A percentile compares a stretch with the other conserved stretches of the same genome.
phyloP scores from a whole-genome alignment of 2,329 filamentous ascomycete species.

The Cordyceps fumosorosea region DNA sequence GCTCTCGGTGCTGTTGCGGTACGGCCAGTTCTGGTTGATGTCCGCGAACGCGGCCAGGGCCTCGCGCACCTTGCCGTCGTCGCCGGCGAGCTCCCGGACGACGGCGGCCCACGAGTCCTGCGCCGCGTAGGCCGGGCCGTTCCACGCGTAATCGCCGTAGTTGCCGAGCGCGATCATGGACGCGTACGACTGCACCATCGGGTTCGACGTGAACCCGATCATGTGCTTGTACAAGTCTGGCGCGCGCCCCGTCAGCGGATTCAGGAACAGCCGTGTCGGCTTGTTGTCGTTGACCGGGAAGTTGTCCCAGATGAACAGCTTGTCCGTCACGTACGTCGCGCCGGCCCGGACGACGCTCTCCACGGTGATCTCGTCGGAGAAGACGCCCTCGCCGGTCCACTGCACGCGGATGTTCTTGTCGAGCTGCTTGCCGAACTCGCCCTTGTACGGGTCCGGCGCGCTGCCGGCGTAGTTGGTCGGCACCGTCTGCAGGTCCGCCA shows the following conservation, averaged over 20 bases:
- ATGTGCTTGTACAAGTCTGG: slow-evolving; percentile 14
- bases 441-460: slow-evolving; percentile 12
- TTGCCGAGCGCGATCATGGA: slow-evolving; percentile 15
- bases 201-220: slow-evolving; percentile 16
- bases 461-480: slow-evolving; percentile 15
- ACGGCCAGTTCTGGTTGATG: slow-evolving; percentile 16
- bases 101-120: slow-evolving; percentile 6
- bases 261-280: slow-evolving; percentile 14
- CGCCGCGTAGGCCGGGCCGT: slow-evolving; percentile 9
- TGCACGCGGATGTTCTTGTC: slow-evolving; percentile 14
- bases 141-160: slow-evolving; percentile 16
- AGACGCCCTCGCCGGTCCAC: slow-evolving; percentile 16
- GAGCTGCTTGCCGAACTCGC: slow-evolving; percentile 13
- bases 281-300: slow-evolving; percentile 16
- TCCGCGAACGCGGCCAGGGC: slow-evolving; percentile 13
- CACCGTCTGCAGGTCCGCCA: slow-evolving; percentile 14
- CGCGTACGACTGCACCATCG: slow-evolving; percentile 16
- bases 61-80: neutral
- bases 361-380: slow-evolving; percentile 13
- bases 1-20: slow-evolving; percentile 11
- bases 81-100: slow-evolving; percentile 14
- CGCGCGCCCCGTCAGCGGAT: slow-evolving; percentile 13
- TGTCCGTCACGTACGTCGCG: slow-evolving; percentile 14
- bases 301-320: slow-evolving; percentile 17
- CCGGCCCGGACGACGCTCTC: slow-evolving; percentile 13